Evolutionary conservation across 176 grass and related monocot species (phyloP), one percentile per base, ranked within the genome.

Genomic region (Aegilops speltoides): DNA sequence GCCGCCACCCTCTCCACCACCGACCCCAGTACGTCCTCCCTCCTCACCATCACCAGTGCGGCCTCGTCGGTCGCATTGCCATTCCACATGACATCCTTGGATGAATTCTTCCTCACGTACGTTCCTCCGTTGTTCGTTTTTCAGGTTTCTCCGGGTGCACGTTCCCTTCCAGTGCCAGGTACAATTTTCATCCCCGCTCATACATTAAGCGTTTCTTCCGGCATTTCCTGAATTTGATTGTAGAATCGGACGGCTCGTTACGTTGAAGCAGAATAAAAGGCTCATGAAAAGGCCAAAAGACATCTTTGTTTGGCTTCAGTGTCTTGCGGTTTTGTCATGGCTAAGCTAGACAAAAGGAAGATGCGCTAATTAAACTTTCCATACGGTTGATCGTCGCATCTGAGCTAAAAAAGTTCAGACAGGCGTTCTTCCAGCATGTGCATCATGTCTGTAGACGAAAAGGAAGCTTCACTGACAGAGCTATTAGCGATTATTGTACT

Each of bases 121-220:
- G 12, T 31, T 10, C 15, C 8, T 69, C 31, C 59, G 31, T 5
- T 61, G 7, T 26, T 45, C 17, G 45, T 86, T n/a, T 78, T 29
- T 76, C 84, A 98, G 96, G 93, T 83, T 90, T 83, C 52, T 86
- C 54, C 60, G 93, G 91, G 0, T 98, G 96, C 85, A 87, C 87
- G 12, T 98, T 86, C 75, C 89, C 96, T 80, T 80, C 93, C 10
- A 94, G 79, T 64, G 68, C 93, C 84, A 94, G 90, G 96, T 98
- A 86, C 77, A 31, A 22, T 62, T 56, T 32, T 48, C 43, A 48
- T 69, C 5, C 22, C 36, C 61, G 12, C 37, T 85, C 24, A 15
- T 67, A 8, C 54, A 24, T 48, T 56, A 62, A 22, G 24, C 56
- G 28, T 24, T 48, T 64, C 7, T 61, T 77, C 26, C 31, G 25